Percentiles rank a stretch among this genome's conserved stretches.
These are phyloP conservation scores for Firmiana major DNA, from an alignment of 345 rosid species.

Conservation along the genomic window DNA sequence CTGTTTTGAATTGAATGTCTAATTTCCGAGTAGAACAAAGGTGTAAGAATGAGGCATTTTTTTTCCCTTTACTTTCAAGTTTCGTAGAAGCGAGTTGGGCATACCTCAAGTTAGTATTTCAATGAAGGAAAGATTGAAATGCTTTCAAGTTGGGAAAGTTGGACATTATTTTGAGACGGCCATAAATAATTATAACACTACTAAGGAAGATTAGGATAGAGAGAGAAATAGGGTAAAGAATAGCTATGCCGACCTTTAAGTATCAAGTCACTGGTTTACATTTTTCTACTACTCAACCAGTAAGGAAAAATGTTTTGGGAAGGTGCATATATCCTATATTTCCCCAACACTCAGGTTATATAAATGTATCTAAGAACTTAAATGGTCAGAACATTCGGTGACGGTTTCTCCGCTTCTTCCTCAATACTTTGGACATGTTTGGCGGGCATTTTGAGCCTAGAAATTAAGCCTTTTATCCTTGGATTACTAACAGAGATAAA, in stretches of 20 bases:
- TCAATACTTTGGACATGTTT: not conserved
- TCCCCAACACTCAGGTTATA: not conserved
- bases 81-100: not conserved
- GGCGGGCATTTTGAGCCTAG: not conserved
- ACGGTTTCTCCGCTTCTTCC: not conserved
- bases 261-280: not conserved
- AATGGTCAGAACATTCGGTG: not conserved
- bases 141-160: not conserved
- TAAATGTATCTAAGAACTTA: not conserved
- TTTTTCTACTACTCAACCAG: not conserved
- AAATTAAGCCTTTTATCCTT: not conserved
- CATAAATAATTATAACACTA: not conserved
- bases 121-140: not conserved
- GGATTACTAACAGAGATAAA: not conserved
- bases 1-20: not conserved
- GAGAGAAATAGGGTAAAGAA: not conserved
- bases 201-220: not conserved
- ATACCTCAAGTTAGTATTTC: not conserved
- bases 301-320: not conserved
- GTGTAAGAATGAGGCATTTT: not conserved
- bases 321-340: not conserved
- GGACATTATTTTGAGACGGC: not conserved
- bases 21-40: not conserved
- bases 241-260: not conserved
- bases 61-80: not conserved